A percentile compares a stretch with the other conserved stretches of the same genome.
phyloP scores from a whole-genome alignment of 2,329 filamentous ascomycete genomes.

The Hypoxylon sp. region DNA sequence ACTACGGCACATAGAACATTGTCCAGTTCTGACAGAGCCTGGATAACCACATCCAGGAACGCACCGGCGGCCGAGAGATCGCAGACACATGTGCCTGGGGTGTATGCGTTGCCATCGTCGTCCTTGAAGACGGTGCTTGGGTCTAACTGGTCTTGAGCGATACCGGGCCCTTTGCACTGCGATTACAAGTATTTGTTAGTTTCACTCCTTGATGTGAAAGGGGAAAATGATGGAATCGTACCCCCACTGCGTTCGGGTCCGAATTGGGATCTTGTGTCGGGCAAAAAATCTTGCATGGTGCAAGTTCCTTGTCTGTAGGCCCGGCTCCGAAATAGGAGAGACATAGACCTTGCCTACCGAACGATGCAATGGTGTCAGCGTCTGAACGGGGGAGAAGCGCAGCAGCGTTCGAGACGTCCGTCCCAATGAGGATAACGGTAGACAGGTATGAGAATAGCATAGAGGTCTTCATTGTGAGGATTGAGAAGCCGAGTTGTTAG shows the following conservation, averaged over 20 bases:
- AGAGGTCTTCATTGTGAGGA: conserved; percentile 27
- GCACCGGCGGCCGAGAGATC: conserved; percentile 29
- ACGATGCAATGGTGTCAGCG: conserved; percentile 40
- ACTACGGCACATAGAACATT: conserved; percentile 41
- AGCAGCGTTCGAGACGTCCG: conserved; percentile 7
- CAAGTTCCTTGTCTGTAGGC: conserved; percentile 35
- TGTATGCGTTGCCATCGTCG: conserved; percentile 42
- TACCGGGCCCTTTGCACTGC: conserved; percentile 36
- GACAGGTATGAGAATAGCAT: conserved; percentile 23
- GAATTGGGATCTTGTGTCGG: conserved; percentile 30
- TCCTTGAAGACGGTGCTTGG: conserved; percentile 32
- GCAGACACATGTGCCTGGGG: conserved; percentile 38
- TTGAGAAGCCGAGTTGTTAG: background rate
- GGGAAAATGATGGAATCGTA: conserved; percentile 10
- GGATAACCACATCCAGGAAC: conserved; percentile 37
- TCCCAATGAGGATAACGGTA: conserved; percentile 17
- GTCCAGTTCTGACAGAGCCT: conserved; percentile 38
- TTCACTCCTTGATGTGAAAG: background rate
- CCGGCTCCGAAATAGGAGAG: conserved; percentile 39
- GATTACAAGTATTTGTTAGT: conserved; percentile 13
- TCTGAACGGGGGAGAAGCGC: conserved; percentile 35
- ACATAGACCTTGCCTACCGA: conserved; percentile 41
- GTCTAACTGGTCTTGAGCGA: conserved; percentile 30
- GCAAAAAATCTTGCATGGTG: conserved; percentile 37
- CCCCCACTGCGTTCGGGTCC: conserved; percentile 40